A percentile compares a stretch with the other conserved stretches of the same genome.
Evolutionary conservation across 306 rosid genomes (phyloP).

Genomic region (Senna siamea): DNA sequence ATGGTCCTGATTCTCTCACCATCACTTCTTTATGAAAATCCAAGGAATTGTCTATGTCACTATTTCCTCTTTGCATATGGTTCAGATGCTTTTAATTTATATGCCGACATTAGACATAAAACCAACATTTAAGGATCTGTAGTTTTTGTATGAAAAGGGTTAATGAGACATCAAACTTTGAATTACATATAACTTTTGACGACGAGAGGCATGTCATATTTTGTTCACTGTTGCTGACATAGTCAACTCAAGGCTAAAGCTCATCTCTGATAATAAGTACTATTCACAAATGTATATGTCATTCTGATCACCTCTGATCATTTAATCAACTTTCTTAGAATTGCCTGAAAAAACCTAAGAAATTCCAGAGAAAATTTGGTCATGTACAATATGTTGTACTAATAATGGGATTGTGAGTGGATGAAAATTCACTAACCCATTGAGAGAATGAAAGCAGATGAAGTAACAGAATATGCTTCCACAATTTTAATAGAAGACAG

Average conservation of each 20-base stretch:
- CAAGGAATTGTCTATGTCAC: conserved; percentile 25
- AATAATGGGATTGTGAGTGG: neutral
- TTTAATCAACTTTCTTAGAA: neutral
- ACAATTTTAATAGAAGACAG: neutral
- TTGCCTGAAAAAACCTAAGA: neutral
- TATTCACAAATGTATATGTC: neutral
- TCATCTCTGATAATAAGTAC: neutral
- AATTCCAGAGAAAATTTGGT: neutral
- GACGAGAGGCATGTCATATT: neutral
- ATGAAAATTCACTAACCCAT: neutral
- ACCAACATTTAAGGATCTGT: neutral
- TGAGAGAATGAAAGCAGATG: neutral
- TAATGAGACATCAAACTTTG: neutral
- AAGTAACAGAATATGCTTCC: conserved; percentile 3
- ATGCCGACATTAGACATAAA: neutral
- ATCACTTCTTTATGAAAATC: conserved; percentile 15
- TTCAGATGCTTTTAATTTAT: conserved; percentile 14
- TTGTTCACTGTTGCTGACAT: conserved; percentile 8
- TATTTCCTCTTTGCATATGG: conserved; percentile 16
- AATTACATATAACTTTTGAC: neutral
- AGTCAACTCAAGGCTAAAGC: neutral
- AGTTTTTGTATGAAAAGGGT: neutral
- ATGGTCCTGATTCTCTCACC: conserved; percentile 42
- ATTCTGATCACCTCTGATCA: neutral
- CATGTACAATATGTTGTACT: neutral